phyloP scores from a whole-genome alignment of 192 early-diverging fungal species.

The Chytriomyces sp. region DNA sequence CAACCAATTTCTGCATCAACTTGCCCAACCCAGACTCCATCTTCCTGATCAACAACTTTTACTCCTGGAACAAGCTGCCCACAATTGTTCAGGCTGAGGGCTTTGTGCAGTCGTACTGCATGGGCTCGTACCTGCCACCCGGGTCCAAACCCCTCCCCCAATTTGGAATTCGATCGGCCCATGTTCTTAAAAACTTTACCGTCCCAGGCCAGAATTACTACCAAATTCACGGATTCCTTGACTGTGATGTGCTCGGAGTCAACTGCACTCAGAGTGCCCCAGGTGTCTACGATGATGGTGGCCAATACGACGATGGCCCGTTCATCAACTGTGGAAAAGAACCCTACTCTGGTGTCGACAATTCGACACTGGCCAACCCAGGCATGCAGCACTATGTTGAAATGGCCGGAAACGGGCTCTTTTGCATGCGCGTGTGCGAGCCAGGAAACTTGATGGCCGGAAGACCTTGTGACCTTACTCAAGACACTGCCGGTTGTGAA shows the following conservation, averaged over 20 bases:
- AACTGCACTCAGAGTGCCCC: conserved; percentile 34
- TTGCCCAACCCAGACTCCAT: conserved; percentile 36
- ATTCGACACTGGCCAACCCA: conserved; percentile 12
- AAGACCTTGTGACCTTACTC: conserved; percentile 35
- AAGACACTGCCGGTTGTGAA: conserved; percentile 38
- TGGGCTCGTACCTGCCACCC: conserved; percentile 38
- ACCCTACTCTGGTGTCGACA: conserved; percentile 45
- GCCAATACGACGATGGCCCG: conserved; percentile 35
- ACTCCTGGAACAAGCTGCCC: conserved; percentile 14
- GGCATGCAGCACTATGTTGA: conserved; percentile 34
- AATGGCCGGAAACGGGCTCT: conserved; percentile 40
- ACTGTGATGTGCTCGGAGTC: conserved; percentile 38
- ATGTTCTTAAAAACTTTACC: conserved; percentile 28
- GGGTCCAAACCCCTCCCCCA: conserved; percentile 23
- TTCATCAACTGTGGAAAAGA: conserved; percentile 46
- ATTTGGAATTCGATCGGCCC: conserved; percentile 36
- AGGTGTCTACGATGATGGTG: conserved; percentile 26
- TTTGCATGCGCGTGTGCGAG: conserved; percentile 44
- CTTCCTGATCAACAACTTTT: conserved; percentile 33
- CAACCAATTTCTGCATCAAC: conserved; percentile 44
- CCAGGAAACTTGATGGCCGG: conserved; percentile 12
- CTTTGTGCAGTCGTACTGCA: conserved; percentile 38
- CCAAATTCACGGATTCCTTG: conserved; percentile 37
- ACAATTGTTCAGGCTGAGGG: conserved; percentile 42
- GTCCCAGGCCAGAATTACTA: conserved; percentile 28